phyloP scores from a whole-genome alignment of 2,329 filamentous ascomycete species.

The Diplodia intermedia region DNA sequence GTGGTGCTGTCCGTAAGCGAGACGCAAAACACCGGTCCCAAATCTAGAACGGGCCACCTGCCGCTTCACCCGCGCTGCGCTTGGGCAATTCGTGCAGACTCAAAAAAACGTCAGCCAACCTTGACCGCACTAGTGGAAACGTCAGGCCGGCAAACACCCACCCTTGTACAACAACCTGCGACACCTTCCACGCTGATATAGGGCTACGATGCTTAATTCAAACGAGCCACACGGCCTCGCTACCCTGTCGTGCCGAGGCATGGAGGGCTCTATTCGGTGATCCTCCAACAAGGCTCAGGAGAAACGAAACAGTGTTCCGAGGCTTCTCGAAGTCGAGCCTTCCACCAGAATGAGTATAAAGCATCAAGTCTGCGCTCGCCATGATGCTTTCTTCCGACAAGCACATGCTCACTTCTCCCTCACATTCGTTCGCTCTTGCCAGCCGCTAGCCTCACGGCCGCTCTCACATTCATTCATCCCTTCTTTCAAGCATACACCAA shows the following conservation, averaged over 20 bases:
- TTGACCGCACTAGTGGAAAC: not conserved
- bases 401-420: not conserved
- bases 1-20: conserved; percentile 5
- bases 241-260: not conserved
- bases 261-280: not conserved
- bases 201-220: not conserved
- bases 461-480: not conserved
- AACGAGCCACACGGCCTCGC: conserved; percentile 1
- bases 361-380: not conserved
- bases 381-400: not conserved
- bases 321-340: not conserved
- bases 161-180: not conserved
- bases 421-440: not conserved
- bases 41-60: not conserved
- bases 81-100: not conserved
- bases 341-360: conserved; percentile 1
- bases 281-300: not conserved
- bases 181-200: not conserved
- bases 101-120: conserved; percentile 1
- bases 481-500: no score
- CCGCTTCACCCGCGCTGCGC: not conserved
- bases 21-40: conserved; percentile 9
- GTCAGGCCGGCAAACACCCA: not conserved
- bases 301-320: not conserved
- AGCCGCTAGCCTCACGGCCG: not conserved